These are phyloP conservation scores for Ceratobasidium sp. DNA, from an alignment of 1,284 basidiomycete species.

Conservation along the genomic window DNA sequence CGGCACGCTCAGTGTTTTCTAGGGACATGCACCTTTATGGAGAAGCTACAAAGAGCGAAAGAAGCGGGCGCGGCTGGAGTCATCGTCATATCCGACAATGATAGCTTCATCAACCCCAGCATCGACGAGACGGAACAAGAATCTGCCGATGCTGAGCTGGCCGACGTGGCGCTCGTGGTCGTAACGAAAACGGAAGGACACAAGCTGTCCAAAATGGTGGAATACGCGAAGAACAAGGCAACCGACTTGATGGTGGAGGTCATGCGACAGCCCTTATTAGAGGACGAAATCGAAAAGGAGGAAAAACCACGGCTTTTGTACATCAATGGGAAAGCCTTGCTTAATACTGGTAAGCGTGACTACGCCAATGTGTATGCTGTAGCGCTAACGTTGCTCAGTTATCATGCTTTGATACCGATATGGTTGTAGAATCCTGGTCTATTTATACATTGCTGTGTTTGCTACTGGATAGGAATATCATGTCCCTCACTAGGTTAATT, in stretches of 20 bases:
- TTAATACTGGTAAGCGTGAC: conserved; percentile 66
- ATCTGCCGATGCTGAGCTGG: conserved; percentile 62
- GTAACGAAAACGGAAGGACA: conserved; percentile 66
- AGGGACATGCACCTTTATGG: conserved; percentile 84
- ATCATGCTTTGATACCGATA: conserved; percentile 34
- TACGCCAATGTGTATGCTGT: neutral
- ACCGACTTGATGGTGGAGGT: conserved; percentile 63
- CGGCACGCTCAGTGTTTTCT: conserved; percentile 56
- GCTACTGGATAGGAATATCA: neutral
- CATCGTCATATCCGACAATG: conserved; percentile 66
- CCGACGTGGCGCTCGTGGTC: conserved; percentile 72
- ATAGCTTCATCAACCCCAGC: conserved; percentile 74
- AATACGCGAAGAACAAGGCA: conserved; percentile 65
- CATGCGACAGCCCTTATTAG: conserved; percentile 52
- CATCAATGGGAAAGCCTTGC: conserved; percentile 79
- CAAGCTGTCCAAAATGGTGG: conserved; percentile 67
- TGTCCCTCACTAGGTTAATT: neutral
- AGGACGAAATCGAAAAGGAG: conserved; percentile 25
- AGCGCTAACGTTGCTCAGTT: conserved; percentile 8
- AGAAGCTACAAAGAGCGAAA: conserved; percentile 77
- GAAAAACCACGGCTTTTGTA: conserved; percentile 60
- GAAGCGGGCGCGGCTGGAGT: conserved; percentile 78
- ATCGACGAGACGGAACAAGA: conserved; percentile 65
- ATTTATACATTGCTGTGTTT: conserved; percentile 10
- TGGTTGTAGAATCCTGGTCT: neutral